Base-by-base conservation (phyloP, 371 early-diverging fungal species). In the Batrachochytrium dendrobatidis region DNA sequence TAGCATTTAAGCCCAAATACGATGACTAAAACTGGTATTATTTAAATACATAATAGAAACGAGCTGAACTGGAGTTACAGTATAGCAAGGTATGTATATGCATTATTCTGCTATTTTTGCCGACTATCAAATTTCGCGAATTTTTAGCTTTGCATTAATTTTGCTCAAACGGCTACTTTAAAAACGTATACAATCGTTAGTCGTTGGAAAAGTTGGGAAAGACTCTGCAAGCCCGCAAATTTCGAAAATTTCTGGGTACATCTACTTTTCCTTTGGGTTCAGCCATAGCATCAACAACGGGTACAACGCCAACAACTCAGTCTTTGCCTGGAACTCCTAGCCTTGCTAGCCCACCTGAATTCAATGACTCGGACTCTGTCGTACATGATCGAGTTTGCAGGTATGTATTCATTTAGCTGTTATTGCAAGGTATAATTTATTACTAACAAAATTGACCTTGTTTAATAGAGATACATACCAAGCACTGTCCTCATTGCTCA, bases 1-100 rank as follows among this genome's bases (percentile, higher is more conserved):
- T 6, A 0, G 15, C 24, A n/a, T 3, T 17, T n/a, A n/a, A n/a
- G n/a, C n/a, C n/a, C n/a, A n/a, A n/a, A n/a, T n/a, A n/a, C n/a
- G n/a, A n/a, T n/a, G n/a, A n/a, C n/a, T n/a, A n/a, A n/a, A n/a
- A n/a, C n/a, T n/a, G n/a, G n/a, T n/a, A n/a, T n/a, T n/a, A n/a
- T n/a, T n/a, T n/a, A n/a, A n/a, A n/a, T n/a, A n/a, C n/a, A n/a
- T n/a, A 34, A 22, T 48, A 69, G 66, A 62, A 48, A 61, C 60
- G 70, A 18, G 63, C 70, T 51, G 70, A 69, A 34, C 33, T 69
- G 17, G 70, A 69, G 34, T 22, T 28, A 45, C 65, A 68, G 30
- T 59, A 68, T 48, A 50, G 53, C 20, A 43, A 45, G 33, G 69
- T 64, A 53, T 26, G 32, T 32, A n/a, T n/a, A n/a, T n/a, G n/a